Percentiles rank a stretch among this genome's conserved stretches.
Evolutionary conservation across 106 monocot genomes (phyloP).

Genomic region (Dactylorhiza incarnata): DNA sequence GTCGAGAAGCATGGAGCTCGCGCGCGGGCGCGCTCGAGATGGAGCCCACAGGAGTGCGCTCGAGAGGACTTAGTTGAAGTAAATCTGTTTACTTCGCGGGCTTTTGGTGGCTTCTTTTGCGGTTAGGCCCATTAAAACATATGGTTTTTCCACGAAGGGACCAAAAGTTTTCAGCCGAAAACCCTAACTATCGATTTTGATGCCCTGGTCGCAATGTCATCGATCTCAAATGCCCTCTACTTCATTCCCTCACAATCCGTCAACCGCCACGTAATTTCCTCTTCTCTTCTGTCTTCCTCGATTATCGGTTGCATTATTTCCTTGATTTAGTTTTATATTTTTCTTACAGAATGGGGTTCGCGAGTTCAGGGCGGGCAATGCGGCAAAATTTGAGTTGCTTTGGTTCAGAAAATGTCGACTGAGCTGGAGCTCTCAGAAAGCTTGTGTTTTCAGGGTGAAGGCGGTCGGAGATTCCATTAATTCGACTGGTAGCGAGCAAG

Average conservation of each 20-base stretch:
- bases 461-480: slow-evolving; percentile 4
- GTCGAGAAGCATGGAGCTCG: too few relatives aligned
- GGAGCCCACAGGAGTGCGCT: too few relatives aligned
- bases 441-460: slow-evolving; percentile 16
- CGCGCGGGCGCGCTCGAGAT: too few relatives aligned
- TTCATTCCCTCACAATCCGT: slow-evolving; percentile 8
- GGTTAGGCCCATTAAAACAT: too few relatives aligned
- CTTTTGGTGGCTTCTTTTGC: too few relatives aligned
- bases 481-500: slow-evolving; percentile 3
- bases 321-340: not conserved
- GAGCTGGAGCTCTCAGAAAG: slow-evolving; percentile 8
- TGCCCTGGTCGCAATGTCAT: slow-evolving; percentile 23
- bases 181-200: not conserved
- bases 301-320: not conserved
- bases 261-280: not conserved
- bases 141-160: too few relatives aligned
- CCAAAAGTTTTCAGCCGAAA: not conserved
- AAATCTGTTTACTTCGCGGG: too few relatives aligned
- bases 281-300: not conserved
- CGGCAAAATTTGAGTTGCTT: not conserved
- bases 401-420: slow-evolving; percentile 12
- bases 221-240: slow-evolving; percentile 11
- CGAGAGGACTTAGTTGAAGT: too few relatives aligned
- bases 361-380: not conserved
- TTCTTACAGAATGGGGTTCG: slow-evolving; percentile 6